Percentiles rank a stretch among this genome's conserved stretches.
These are phyloP conservation scores for Fibroporia radiculosa DNA, from an alignment of 768 basidiomycete genomes.

Conservation along the genomic window DNA sequence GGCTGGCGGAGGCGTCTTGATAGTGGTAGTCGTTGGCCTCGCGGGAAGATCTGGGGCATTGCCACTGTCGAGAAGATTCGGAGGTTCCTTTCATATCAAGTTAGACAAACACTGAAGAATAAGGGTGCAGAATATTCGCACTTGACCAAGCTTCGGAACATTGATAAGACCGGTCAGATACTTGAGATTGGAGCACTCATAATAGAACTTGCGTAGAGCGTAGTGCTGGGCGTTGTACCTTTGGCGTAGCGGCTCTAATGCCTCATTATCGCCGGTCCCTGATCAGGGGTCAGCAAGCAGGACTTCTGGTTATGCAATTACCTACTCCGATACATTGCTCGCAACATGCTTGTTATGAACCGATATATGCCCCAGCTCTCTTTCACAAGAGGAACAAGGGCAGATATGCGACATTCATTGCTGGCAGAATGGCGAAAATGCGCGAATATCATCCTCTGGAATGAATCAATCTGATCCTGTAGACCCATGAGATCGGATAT, in stretches of 20 bases:
- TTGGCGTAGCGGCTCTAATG: constrained; percentile 79
- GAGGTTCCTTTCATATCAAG: constrained; percentile 70
- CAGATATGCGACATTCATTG: constrained; percentile 95
- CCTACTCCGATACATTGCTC: constrained; percentile 92
- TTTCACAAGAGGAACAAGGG: constrained; percentile 94
- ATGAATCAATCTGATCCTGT: constrained; percentile 98
- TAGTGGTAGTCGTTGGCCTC: constrained; percentile 49
- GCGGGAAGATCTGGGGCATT: constrained; percentile 83
- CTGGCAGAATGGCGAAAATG: constrained; percentile 87
- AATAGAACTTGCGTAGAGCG: constrained; percentile 93
- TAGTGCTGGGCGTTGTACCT: constrained; percentile 90
- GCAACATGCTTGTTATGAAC: constrained; percentile 97
- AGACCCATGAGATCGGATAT: constrained; percentile 96
- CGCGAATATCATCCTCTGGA: constrained; percentile 96
- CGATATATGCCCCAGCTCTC: constrained; percentile 99
- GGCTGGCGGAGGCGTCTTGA: constrained; percentile 57
- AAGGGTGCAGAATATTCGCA: constrained; percentile 26
- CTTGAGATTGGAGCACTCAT: constrained; percentile 98
- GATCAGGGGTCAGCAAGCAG: constrained; percentile 5
- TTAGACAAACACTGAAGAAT: neutral
- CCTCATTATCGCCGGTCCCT: constrained; percentile 90
- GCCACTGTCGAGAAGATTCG: constrained; percentile 83
- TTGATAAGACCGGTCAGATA: constrained; percentile 97
- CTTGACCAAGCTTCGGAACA: constrained; percentile 93
- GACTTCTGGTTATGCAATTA: constrained; percentile 4